These are phyloP conservation scores for Noccaea caerulescens DNA, from an alignment of 345 rosid species.

Conservation along the genomic window DNA sequence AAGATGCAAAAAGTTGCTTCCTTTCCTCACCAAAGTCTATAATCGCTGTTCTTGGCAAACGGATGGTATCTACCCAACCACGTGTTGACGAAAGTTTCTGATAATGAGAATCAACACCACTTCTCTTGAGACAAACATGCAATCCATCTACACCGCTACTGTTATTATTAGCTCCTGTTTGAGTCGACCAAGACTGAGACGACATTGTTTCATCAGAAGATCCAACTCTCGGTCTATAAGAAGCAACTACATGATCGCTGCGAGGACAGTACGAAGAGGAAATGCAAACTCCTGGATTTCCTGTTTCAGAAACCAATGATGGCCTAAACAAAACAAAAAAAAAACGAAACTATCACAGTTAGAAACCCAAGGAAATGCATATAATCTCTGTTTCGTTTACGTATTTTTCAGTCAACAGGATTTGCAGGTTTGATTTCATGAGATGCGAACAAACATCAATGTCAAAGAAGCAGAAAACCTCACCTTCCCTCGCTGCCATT, in stretches of 20 bases:
- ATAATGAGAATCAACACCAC: constrained; percentile 41
- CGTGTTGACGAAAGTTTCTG: constrained; percentile 51
- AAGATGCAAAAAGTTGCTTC: constrained; percentile 55
- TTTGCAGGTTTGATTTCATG: constrained; percentile 7
- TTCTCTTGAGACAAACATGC: constrained; percentile 65
- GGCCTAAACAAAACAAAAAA: constrained; percentile 56
- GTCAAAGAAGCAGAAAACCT: constrained; percentile 31
- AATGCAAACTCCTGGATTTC: constrained; percentile 75
- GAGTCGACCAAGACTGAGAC: constrained; percentile 55
- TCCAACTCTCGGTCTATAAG: constrained; percentile 75
- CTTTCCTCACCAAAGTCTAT: constrained; percentile 50
- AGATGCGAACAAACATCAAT: background rate
- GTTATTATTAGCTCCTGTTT: constrained; percentile 39
- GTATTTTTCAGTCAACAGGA: constrained; percentile 7
- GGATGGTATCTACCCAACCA: constrained; percentile 62
- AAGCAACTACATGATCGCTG: constrained; percentile 65
- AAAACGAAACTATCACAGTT: constrained; percentile 14
- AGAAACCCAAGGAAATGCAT: constrained; percentile 28
- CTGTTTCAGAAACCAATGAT: constrained; percentile 56
- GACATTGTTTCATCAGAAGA: constrained; percentile 44
- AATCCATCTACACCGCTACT: constrained; percentile 60
- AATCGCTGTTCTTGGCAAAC: constrained; percentile 70
- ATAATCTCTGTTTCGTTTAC: background rate
- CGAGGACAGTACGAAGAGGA: constrained; percentile 66
- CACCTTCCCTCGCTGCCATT: constrained; percentile 63